Percentiles rank a stretch among this genome's conserved stretches.
These are phyloP conservation scores for Fusarium metavorans DNA, from an alignment of 2,329 filamentous ascomycete species.

Conservation along the genomic window DNA sequence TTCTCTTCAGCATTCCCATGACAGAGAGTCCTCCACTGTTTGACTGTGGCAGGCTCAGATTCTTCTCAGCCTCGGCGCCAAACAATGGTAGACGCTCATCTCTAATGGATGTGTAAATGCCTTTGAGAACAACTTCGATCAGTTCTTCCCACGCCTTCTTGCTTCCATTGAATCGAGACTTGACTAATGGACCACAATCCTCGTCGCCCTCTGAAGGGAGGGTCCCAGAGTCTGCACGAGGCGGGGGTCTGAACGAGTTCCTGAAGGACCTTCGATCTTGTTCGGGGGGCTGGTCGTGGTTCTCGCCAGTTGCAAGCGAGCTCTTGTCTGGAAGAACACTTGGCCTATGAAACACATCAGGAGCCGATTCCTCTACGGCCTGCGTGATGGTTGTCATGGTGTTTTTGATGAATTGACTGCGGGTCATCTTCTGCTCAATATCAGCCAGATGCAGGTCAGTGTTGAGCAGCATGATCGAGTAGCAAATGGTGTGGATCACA, in stretches of 20 bases:
- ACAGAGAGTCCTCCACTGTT: conserved; percentile 78
- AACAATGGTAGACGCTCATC: conserved; percentile 89
- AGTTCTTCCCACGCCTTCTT: conserved; percentile 88
- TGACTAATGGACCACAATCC: conserved; percentile 81
- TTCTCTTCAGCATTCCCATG: conserved; percentile 82
- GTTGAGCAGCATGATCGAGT: conserved; percentile 94
- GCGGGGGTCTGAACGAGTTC: conserved; percentile 64
- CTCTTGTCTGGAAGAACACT: conserved; percentile 64
- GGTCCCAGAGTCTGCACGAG: conserved; percentile 57
- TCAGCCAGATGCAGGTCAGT: conserved; percentile 96
- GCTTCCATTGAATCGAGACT: conserved; percentile 78
- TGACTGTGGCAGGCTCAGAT: conserved; percentile 52
- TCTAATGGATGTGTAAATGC: conserved; percentile 91
- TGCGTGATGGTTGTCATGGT: conserved; percentile 90
- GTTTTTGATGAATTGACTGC: conserved; percentile 94
- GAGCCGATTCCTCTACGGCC: conserved; percentile 78
- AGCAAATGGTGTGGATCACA: conserved; percentile 96
- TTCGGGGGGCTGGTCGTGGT: conserved; percentile 51
- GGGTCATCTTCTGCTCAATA: conserved; percentile 96
- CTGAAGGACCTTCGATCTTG: conserved; percentile 56
- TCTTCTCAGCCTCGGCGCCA: conserved; percentile 69
- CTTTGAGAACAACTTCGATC: conserved; percentile 89
- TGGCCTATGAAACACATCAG: conserved; percentile 72
- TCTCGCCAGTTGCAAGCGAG: conserved; percentile 49
- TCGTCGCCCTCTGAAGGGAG: conserved; percentile 52